Conservation (phyloP, 768 basidiomycete species). For the Trametes coccinea region DNA sequence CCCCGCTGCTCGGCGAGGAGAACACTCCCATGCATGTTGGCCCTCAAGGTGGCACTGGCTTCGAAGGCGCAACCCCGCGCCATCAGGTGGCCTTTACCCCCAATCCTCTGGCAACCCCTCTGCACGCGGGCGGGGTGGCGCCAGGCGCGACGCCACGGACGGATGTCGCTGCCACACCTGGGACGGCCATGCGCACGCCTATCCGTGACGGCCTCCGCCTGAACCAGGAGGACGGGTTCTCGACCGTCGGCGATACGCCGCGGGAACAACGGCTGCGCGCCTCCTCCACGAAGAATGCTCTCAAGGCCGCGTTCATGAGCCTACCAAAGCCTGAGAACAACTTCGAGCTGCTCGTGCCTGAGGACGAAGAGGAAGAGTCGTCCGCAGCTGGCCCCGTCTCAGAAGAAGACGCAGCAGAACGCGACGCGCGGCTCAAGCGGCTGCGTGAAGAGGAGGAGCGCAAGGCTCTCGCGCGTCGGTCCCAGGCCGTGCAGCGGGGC, state of each 20-base stretch:
- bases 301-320: conserved; percentile 78
- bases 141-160: conserved; percentile 36
- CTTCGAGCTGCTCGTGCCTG: conserved; percentile 91
- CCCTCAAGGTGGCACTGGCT: conserved; percentile 83
- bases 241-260: conserved; percentile 66
- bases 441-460: conserved; percentile 75
- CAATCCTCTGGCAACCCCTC: conserved; percentile 91
- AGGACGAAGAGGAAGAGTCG: conserved; percentile 68
- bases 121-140: conserved; percentile 48
- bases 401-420: conserved; percentile 91
- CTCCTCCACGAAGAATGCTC: conserved; percentile 68
- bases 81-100: conserved; percentile 91
- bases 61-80: conserved; percentile 92
- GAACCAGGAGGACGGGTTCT: conserved; percentile 67
- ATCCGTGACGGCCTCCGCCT: conserved; percentile 90
- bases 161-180: conserved; percentile 36
- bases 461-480: conserved; percentile 78
- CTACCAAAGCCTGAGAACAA: conserved; percentile 96
- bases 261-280: conserved; percentile 67
- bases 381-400: conserved; percentile 40
- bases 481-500: conserved; percentile 75
- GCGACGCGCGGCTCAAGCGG: conserved; percentile 73
- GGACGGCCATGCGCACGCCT: conserved; percentile 88
- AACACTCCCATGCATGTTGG: conserved; percentile 88
- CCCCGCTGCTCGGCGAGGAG: conserved; percentile 94